Conservation (phyloP, 1,139 yeast species). For the Candida freyschussii region DNA sequence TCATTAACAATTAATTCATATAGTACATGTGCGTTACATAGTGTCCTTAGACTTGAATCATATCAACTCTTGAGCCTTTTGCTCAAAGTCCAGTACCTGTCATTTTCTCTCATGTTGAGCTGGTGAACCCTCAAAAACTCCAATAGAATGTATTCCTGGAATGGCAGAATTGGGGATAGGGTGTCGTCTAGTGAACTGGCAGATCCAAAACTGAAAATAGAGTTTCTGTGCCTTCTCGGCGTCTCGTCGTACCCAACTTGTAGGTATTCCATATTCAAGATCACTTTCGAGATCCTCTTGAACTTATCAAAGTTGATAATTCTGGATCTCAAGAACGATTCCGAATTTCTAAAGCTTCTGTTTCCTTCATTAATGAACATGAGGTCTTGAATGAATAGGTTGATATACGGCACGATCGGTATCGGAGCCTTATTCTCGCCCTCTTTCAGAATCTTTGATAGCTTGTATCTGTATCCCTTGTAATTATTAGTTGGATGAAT, state of each 20-base stretch:
- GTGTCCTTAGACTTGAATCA: too few species aligned
- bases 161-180: conserved; percentile 18
- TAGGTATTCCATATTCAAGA: conserved; percentile 73
- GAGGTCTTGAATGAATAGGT: conserved; percentile 78
- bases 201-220: conserved; percentile 30
- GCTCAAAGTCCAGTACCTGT: conserved; percentile 70
- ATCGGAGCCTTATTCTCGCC: conserved; percentile 47
- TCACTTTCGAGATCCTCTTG: conserved; percentile 63
- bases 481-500: conserved; percentile 85
- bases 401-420: conserved; percentile 84
- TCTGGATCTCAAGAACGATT: conserved; percentile 40
- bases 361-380: conserved; percentile 89
- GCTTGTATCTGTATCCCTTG: conserved; percentile 63
- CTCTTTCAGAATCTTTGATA: conserved; percentile 49
- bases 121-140: conserved; percentile 70
- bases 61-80: conserved; percentile 23
- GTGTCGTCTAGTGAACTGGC: conserved; percentile 18
- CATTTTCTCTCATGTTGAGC: conserved; percentile 54
- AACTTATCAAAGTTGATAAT: conserved; percentile 78
- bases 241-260: conserved; percentile 55
- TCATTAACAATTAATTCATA: not conserved
- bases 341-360: conserved; percentile 56
- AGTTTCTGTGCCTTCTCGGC: conserved; percentile 22
- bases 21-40: too few species aligned
- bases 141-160: conserved; percentile 59